These are phyloP conservation scores for Ustilago hordei DNA, from an alignment of 1,284 basidiomycete species.

Conservation along the genomic window DNA sequence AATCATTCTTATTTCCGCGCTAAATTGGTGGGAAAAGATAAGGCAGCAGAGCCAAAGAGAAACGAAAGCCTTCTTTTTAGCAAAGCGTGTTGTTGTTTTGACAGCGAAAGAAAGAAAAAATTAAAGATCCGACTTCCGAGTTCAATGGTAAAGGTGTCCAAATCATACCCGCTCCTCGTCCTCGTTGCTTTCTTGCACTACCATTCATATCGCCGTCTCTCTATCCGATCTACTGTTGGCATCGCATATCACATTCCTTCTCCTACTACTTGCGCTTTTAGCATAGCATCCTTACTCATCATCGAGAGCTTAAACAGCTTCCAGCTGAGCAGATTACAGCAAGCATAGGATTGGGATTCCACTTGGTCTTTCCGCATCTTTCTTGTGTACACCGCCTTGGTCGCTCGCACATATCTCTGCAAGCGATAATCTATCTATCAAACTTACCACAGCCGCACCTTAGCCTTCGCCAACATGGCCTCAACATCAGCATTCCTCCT, in stretches of 20 bases:
- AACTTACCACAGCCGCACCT: conserved; percentile 1
- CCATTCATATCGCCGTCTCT: not conserved
- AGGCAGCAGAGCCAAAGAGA: not conserved
- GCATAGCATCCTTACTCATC: not conserved
- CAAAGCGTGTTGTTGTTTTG: not conserved
- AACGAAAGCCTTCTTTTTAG: not conserved
- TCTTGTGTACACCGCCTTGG: too few relatives aligned
- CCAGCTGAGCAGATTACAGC: not conserved
- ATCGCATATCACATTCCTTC: not conserved
- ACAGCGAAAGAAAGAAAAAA: too few relatives aligned
- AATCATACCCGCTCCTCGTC: not conserved
- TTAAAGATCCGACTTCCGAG: not conserved
- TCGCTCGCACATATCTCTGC: not conserved
- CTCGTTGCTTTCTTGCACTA: not conserved
- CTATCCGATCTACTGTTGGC: not conserved
- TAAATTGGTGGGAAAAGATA: not conserved
- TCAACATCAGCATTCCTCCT: conserved; percentile 40
- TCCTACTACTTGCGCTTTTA: not conserved
- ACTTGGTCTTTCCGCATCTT: not conserved
- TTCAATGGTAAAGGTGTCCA: not conserved
- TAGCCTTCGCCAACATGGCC: conserved; percentile 24
- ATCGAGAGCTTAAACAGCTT: not conserved
- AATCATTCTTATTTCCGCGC: too few relatives aligned
- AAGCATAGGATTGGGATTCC: not conserved
- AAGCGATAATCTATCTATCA: not conserved